Evolutionary conservation across 805 yeast species (phyloP).

Genomic region (Cephaloascus albidus): DNA sequence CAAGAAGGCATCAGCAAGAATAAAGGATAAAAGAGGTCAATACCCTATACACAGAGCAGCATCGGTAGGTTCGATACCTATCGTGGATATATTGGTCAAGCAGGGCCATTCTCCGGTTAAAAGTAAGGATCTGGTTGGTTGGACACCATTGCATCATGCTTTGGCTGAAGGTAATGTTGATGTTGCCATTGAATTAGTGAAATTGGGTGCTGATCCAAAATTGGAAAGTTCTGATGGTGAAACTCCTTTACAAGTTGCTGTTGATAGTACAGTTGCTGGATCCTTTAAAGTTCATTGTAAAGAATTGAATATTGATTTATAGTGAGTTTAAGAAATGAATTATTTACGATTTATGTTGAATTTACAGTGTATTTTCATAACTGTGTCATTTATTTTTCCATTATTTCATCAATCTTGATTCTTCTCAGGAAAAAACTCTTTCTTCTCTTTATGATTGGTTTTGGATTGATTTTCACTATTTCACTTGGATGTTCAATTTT

Average conservation of each 20-base stretch:
- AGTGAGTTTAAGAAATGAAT: too few relatives aligned
- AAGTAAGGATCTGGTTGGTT: constrained; percentile 59
- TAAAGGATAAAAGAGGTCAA: constrained; percentile 58
- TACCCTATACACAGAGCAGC: constrained; percentile 80
- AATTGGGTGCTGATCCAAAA: constrained; percentile 57
- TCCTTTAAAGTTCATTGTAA: too few relatives aligned
- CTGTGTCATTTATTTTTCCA: too few relatives aligned
- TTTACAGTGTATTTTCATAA: too few relatives aligned
- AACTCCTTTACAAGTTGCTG: constrained; percentile 44
- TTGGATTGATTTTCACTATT: too few relatives aligned
- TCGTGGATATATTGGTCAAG: constrained; percentile 45
- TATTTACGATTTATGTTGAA: too few relatives aligned
- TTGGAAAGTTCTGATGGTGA: constrained; percentile 41
- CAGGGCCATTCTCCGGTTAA: constrained; percentile 56
- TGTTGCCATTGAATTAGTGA: constrained; percentile 51
- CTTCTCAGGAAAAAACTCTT: too few relatives aligned
- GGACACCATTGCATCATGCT: constrained; percentile 88
- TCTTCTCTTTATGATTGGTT: too few relatives aligned
- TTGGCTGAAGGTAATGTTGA: constrained; percentile 85
- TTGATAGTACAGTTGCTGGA: constrained; percentile 21
- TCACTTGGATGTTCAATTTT: too few relatives aligned
- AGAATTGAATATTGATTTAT: too few relatives aligned
- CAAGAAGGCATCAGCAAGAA: constrained; percentile 49
- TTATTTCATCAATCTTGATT: too few relatives aligned
- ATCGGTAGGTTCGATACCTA: constrained; percentile 53